Conservation (phyloP, 2,329 filamentous ascomycete species). For the Aureobasidium sp. region DNA sequence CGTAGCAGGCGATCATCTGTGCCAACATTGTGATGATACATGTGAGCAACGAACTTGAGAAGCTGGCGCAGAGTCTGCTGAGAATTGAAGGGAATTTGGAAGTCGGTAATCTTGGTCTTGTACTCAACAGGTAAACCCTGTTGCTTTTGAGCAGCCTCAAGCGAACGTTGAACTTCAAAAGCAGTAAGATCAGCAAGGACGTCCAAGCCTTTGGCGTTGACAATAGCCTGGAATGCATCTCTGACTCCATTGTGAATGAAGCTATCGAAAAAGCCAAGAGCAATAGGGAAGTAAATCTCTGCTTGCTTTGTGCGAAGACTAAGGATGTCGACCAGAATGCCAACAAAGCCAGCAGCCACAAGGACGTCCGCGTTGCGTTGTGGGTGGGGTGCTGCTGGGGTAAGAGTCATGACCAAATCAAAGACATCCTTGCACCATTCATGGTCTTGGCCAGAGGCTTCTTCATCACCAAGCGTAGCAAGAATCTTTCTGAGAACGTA, state of each 20-base stretch:
- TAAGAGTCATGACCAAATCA: constrained; percentile 70
- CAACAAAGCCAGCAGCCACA: constrained; percentile 80
- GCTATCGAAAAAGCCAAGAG: constrained; percentile 80
- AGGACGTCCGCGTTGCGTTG: constrained; percentile 68
- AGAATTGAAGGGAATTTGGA: constrained; percentile 84
- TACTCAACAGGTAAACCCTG: constrained; percentile 63
- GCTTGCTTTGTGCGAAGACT: constrained; percentile 73
- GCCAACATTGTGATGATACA: constrained; percentile 70
- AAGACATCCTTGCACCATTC: constrained; percentile 89
- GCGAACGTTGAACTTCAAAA: constrained; percentile 64
- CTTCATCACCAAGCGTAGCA: constrained; percentile 61
- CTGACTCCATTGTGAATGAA: constrained; percentile 72
- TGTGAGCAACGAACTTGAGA: constrained; percentile 91
- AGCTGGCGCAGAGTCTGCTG: constrained; percentile 91
- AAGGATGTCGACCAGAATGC: constrained; percentile 81
- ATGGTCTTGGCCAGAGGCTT: constrained; percentile 57
- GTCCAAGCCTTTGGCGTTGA: constrained; percentile 74
- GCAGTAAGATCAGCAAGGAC: constrained; percentile 82
- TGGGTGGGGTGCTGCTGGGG: constrained; percentile 48
- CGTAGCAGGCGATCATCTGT: constrained; percentile 84
- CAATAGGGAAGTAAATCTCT: constrained; percentile 71
- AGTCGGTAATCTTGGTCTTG: constrained; percentile 79
- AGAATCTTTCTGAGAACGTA: constrained; percentile 90
- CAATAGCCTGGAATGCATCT: constrained; percentile 75
- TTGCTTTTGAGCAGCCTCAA: constrained; percentile 56